Conservation (phyloP, 2,329 filamentous ascomycete species). For the Lizonia empirigonia region DNA sequence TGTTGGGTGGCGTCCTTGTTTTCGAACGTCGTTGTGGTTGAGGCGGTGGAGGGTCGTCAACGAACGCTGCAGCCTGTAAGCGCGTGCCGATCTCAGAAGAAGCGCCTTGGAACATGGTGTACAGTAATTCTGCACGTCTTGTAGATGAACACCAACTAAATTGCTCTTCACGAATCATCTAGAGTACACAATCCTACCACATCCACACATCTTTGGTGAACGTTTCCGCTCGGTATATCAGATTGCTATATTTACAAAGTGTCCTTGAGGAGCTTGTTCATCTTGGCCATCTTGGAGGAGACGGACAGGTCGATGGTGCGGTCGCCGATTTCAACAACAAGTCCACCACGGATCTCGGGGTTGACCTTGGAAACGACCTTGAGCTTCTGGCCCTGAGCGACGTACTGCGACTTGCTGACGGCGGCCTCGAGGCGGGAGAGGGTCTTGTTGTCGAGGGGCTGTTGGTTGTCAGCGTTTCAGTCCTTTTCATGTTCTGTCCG, state of each 20-base stretch:
- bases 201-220: slow-evolving; percentile 18
- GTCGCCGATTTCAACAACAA: slow-evolving; percentile 96
- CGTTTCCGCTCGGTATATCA: slow-evolving; percentile 19
- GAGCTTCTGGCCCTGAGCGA: slow-evolving; percentile 92
- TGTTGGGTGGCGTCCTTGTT: no score
- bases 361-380: slow-evolving; percentile 97
- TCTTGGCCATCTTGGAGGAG: slow-evolving; percentile 90
- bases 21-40: no score
- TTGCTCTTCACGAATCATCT: slow-evolving; percentile 39
- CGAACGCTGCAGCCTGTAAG: neutral
- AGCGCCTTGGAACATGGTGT: neutral
- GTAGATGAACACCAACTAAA: slow-evolving; percentile 24
- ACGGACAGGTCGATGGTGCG: slow-evolving; percentile 98
- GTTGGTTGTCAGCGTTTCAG: slow-evolving; percentile 23
- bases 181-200: slow-evolving; percentile 43
- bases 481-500: neutral
- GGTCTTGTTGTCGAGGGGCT: slow-evolving; percentile 87
- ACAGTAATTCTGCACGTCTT: neutral
- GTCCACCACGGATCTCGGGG: slow-evolving; percentile 89
- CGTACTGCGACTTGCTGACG: slow-evolving; percentile 86
- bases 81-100: neutral
- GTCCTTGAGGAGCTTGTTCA: slow-evolving; percentile 99
- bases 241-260: slow-evolving; percentile 75
- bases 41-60: neutral
- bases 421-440: slow-evolving; percentile 84